These are phyloP conservation scores for Adansonia digitata DNA, from an alignment of 345 rosid genomes.

Conservation along the genomic window DNA sequence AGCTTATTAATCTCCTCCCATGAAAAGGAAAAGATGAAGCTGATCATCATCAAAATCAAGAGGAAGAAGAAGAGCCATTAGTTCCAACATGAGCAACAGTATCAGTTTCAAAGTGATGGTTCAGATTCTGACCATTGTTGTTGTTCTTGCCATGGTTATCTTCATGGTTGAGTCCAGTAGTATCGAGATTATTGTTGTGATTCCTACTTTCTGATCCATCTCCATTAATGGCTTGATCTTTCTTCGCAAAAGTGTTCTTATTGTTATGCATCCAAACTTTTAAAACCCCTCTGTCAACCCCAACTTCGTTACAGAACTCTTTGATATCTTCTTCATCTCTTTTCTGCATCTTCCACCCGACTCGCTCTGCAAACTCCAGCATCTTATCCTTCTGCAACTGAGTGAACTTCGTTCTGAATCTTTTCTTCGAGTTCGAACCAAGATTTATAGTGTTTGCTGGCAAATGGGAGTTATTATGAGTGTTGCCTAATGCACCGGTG, in stretches of 20 bases:
- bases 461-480: slow-evolving; percentile 14
- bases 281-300: no score
- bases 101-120: slow-evolving; percentile 26
- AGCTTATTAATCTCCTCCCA: no score
- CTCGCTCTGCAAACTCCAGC: slow-evolving; percentile 67
- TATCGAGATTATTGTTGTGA: neutral
- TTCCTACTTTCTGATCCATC: neutral
- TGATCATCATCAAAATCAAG: slow-evolving; percentile 6
- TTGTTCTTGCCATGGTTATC: no score
- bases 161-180: neutral
- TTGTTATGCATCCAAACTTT: slow-evolving; percentile 99
- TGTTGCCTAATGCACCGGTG: slow-evolving; percentile 11
- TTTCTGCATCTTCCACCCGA: slow-evolving; percentile 85
- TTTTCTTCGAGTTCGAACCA: no score
- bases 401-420: no score
- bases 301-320: no score
- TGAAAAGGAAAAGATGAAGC: slow-evolving; percentile 4
- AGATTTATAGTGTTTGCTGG: neutral
- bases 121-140: slow-evolving; percentile 19
- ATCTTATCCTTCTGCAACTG: no score
- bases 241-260: slow-evolving; percentile 54
- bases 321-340: slow-evolving; percentile 55
- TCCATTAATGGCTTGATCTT: slow-evolving; percentile 10
- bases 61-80: slow-evolving; percentile 49
- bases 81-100: slow-evolving; percentile 27